Conservation (phyloP, 2,329 filamentous ascomycete species). For the Chaetothyriales sp. region DNA sequence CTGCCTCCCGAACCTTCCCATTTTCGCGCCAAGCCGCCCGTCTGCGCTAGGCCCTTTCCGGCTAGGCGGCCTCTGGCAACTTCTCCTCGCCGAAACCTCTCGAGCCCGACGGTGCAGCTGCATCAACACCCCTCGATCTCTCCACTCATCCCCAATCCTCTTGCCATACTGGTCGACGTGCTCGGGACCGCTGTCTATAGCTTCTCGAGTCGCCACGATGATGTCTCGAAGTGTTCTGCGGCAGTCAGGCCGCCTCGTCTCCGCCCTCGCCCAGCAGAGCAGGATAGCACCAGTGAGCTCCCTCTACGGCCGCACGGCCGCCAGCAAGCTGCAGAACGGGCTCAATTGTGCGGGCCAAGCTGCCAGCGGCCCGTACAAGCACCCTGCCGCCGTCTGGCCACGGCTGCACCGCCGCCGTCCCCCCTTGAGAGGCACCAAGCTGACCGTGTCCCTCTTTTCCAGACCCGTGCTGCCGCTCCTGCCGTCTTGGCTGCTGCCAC, state of each 20-base stretch:
- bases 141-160: constrained; percentile 30
- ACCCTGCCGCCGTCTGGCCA: not conserved
- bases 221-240: constrained; percentile 99
- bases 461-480: constrained; percentile 80
- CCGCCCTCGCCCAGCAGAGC: constrained; percentile 81
- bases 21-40: not conserved
- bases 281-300: constrained; percentile 88
- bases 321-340: constrained; percentile 27
- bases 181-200: constrained; percentile 2
- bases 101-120: not conserved
- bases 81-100: not conserved
- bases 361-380: not conserved
- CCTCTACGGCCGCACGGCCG: constrained; percentile 28
- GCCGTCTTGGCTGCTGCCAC: constrained; percentile 57
- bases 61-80: not conserved
- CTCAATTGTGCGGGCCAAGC: constrained; percentile 27
- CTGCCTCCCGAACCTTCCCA: not conserved
- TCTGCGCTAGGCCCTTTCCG: not conserved
- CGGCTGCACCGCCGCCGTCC: not conserved
- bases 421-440: not conserved
- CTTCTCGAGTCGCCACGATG: constrained; percentile 38
- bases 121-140: constrained; percentile 17
- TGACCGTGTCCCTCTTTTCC: constrained; percentile 18
- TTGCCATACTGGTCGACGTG: constrained; percentile 4
- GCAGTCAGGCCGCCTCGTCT: constrained; percentile 89